Evolutionary conservation across 202 grass and related monocot species (phyloP), one percentile per base, ranked within the genome.

Genomic region (Eragrostis tef): DNA sequence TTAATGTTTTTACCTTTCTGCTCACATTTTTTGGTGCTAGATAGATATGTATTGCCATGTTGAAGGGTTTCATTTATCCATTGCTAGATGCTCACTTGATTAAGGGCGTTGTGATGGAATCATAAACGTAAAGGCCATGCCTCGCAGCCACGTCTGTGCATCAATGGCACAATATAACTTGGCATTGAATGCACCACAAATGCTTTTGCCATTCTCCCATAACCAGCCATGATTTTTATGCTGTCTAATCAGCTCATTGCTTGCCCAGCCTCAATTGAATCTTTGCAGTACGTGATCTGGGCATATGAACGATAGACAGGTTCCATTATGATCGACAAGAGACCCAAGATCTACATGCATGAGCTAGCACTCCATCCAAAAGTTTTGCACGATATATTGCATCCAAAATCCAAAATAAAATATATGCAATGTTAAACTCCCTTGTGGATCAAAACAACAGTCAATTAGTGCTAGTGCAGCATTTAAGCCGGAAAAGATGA

Each of bases 181-280:
- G 22, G 21, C 21, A 60, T 60, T 60, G 21, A 60, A 60, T 60
- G 21, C 19, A 11, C 26, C 19, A 52, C 11, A 20, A 17, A 1
- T 61, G 4, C 16, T 44, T 8, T 17, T 47, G 50, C 26, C 17
- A 7, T 22, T 75, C 19, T 36, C 11, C 22, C 42, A 0, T 2
- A 44, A 19, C 39, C 49, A 29, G 14, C 48, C 49, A 68, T 69
- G 49, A 84, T 84, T 45, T 20, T 16, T 49, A 11, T 61, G 6
- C 5, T 9, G 64, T 77, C 53, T 84, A 70, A 51, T 78, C 61
- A 64, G 43, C 63, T 52, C 11, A 11, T 31, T 62, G 21, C 54
- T 62, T 62, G 67, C n/a, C 6, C 39, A 27, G 57, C 2, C 13
- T 14, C 12, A 44, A 41, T 4, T 20, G 6, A 58, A 15, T 11